phyloP scores from a whole-genome alignment of 1,139 yeast genomes.

The Diutina scorzettiae region DNA sequence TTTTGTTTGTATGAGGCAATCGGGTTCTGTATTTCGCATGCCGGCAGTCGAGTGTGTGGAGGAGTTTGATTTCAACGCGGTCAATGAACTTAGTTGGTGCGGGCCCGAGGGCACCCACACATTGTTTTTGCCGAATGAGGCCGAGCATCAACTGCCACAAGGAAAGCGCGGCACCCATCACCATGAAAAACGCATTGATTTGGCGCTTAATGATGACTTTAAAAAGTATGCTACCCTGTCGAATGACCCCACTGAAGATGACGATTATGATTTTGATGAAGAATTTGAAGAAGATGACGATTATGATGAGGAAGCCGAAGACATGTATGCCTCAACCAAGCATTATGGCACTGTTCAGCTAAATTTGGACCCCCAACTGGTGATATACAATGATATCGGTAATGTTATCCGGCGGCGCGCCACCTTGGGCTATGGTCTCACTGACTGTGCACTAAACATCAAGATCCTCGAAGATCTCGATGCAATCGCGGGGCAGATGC shows the following conservation, averaged over 20 bases:
- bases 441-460: constrained; percentile 52
- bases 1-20: constrained; percentile 78
- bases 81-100: constrained; percentile 55
- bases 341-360: neutral
- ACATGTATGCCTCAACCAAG: neutral
- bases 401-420: constrained; percentile 62
- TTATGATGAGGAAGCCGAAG: neutral
- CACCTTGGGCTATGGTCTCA: constrained; percentile 52
- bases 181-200: neutral
- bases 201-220: constrained; percentile 4
- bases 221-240: neutral
- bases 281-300: constrained; percentile 1
- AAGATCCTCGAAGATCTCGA: constrained; percentile 43
- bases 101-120: constrained; percentile 51
- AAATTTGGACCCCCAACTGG: constrained; percentile 2
- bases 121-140: constrained; percentile 15
- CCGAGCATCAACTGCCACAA: neutral
- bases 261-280: neutral
- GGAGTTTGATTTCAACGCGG: constrained; percentile 53
- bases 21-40: constrained; percentile 80
- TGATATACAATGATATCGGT: constrained; percentile 52
- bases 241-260: neutral
- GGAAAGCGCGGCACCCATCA: neutral
- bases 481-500: constrained; percentile 37
- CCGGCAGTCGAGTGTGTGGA: constrained; percentile 59